A percentile compares a stretch with the other conserved stretches of the same genome.
Conservation (phyloP, 108 stramenopile genomes). For the Cylindrotheca fusiformis region DNA sequence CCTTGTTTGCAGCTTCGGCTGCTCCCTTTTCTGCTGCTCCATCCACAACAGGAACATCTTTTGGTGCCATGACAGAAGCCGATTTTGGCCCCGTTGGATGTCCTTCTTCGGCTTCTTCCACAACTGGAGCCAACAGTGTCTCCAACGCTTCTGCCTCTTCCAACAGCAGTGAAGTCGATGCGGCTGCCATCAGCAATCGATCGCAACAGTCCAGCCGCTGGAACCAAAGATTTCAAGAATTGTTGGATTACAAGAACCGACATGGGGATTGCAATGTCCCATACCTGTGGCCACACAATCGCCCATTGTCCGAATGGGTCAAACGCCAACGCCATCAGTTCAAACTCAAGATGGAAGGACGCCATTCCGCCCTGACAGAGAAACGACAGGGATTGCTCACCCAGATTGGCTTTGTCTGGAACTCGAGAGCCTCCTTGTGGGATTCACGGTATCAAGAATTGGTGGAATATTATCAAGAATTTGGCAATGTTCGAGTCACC, state of each 20-base stretch:
- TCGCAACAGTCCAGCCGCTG: neutral
- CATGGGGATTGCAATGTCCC: conserved; percentile 45
- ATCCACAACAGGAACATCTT: neutral
- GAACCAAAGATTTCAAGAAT: conserved; percentile 27
- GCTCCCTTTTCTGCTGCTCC: neutral
- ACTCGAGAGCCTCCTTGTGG: conserved; percentile 14
- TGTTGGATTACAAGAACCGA: conserved; percentile 15
- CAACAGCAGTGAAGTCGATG: neutral
- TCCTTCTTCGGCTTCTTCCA: neutral
- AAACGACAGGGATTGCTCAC: conserved; percentile 40
- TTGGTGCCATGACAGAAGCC: neutral
- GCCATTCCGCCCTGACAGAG: conserved; percentile 35
- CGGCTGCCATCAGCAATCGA: neutral
- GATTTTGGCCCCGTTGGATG: neutral
- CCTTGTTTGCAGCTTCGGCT: neutral
- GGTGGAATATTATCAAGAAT: conserved; percentile 7
- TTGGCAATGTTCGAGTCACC: conserved; percentile 38
- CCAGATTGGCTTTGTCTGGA: conserved; percentile 52
- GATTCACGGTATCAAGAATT: conserved; percentile 27
- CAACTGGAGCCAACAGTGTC: neutral
- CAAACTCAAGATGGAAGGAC: conserved; percentile 17
- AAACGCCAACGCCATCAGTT: conserved; percentile 51
- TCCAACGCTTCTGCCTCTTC: too few relatives aligned
- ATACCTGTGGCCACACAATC: conserved; percentile 12
- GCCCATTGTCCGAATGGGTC: conserved; percentile 37